Conservation (phyloP, 2,329 filamentous ascomycete genomes). For the Talaromyces atroroseus region DNA sequence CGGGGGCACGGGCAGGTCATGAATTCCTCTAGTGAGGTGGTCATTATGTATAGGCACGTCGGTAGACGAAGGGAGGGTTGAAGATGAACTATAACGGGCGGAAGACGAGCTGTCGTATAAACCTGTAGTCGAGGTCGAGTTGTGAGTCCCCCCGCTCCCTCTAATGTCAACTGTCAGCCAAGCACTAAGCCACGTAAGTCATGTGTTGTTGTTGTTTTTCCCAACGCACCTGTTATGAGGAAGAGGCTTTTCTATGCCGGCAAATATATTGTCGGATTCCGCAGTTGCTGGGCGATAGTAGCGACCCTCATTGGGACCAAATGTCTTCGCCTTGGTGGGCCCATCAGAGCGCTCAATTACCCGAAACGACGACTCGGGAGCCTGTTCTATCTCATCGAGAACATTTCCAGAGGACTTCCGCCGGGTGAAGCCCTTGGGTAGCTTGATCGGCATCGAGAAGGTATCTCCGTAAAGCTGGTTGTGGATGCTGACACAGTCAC, state of each 20-base stretch:
- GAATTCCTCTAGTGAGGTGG: conserved; percentile 31
- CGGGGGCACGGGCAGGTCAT: conserved; percentile 39
- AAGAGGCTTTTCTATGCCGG: conserved; percentile 27
- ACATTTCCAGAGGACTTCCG: conserved; percentile 53
- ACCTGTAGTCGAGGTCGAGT: conserved; percentile 42
- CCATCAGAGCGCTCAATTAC: conserved; percentile 48
- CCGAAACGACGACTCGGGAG: conserved; percentile 45
- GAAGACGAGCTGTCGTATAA: conserved; percentile 45
- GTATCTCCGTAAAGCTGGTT: neutral
- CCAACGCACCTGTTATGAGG: conserved; percentile 34
- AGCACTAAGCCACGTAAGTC: neutral
- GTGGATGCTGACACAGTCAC: neutral
- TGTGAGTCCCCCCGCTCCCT: conserved; percentile 46
- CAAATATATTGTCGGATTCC: conserved; percentile 38
- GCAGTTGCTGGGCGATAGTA: conserved; percentile 29
- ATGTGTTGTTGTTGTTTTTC: neutral
- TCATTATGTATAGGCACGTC: conserved; percentile 39
- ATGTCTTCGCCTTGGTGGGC: conserved; percentile 34
- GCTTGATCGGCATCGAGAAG: conserved; percentile 49
- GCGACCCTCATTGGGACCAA: conserved; percentile 35
- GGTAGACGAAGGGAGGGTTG: conserved; percentile 52
- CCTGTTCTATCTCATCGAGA: conserved; percentile 43
- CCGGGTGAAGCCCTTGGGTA: conserved; percentile 49
- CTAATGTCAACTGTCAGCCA: conserved; percentile 21
- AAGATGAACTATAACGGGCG: conserved; percentile 50